A percentile compares a stretch with the other conserved stretches of the same genome.
phyloP scores from a whole-genome alignment of 805 yeast genomes.

The Danielia reshetovae region DNA sequence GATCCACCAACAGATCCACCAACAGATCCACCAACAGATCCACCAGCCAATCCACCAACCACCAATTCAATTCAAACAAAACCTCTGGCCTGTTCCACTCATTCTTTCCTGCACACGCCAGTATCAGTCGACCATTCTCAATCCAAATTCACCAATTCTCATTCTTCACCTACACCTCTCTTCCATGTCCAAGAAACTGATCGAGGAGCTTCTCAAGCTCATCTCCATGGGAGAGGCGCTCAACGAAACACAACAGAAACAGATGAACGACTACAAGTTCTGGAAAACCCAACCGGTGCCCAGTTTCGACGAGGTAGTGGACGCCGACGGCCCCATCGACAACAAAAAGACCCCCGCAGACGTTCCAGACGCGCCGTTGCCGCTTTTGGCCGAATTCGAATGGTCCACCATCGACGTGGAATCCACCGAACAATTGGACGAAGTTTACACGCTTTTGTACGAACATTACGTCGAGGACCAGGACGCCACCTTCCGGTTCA shows the following conservation, averaged over 20 bases:
- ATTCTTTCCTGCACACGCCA: too few relatives aligned
- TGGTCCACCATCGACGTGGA: conserved; percentile 78
- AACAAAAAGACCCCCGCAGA: conserved; percentile 61
- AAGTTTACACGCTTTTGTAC: conserved; percentile 73
- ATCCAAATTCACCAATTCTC: too few relatives aligned
- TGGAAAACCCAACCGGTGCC: conserved; percentile 98
- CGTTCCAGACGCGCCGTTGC: conserved; percentile 65
- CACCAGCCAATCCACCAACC: too few relatives aligned
- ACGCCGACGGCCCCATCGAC: conserved; percentile 81
- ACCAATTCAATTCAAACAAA: too few relatives aligned
- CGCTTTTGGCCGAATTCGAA: conserved; percentile 74
- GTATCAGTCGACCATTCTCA: too few relatives aligned
- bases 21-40: too few relatives aligned
- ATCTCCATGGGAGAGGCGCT: conserved; percentile 52
- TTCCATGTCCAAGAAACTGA: too few relatives aligned
- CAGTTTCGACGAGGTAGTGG: conserved; percentile 61
- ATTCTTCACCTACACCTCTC: too few relatives aligned
- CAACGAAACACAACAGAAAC: conserved; percentile 48
- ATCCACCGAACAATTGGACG: conserved; percentile 55
- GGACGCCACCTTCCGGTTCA: conserved; percentile 88
- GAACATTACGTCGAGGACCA: conserved; percentile 94
- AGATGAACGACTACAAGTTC: conserved; percentile 86
- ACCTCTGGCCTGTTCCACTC: too few relatives aligned
- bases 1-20: too few relatives aligned
- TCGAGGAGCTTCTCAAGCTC: conserved; percentile 58